A percentile compares a stretch with the other conserved stretches of the same genome.
Conservation (phyloP, 192 early-diverging fungal genomes). For the Coemansia sp. region DNA sequence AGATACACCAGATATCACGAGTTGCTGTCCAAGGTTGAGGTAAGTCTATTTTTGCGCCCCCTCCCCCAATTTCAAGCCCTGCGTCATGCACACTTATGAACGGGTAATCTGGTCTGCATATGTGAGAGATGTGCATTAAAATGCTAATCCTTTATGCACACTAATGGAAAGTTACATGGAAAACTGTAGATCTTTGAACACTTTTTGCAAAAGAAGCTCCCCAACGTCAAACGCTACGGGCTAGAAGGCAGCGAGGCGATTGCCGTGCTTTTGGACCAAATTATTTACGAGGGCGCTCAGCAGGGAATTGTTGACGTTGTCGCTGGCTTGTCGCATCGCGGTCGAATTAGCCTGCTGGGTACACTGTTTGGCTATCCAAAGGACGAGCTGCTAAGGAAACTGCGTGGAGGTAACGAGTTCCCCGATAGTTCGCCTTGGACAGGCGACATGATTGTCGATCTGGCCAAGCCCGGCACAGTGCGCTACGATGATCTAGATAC, state of each 20-base stretch:
- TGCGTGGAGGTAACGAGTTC: constrained; percentile 92
- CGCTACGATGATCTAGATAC: constrained; percentile 74
- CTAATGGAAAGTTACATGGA: neutral
- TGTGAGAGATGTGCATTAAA: neutral
- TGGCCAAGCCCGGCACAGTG: constrained; percentile 77
- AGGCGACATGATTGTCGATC: constrained; percentile 90
- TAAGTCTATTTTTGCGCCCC: neutral
- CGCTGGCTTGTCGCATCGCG: constrained; percentile 95
- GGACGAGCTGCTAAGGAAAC: constrained; percentile 86
- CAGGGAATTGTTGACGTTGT: constrained; percentile 77
- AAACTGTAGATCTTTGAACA: constrained; percentile 82
- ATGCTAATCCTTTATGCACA: neutral
- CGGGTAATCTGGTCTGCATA: neutral
- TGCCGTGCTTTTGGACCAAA: constrained; percentile 84
- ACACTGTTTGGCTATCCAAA: constrained; percentile 82
- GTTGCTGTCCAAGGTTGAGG: constrained; percentile 69
- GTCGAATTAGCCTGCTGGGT: constrained; percentile 87
- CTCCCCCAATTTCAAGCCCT: neutral
- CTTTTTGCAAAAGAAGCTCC: constrained; percentile 96
- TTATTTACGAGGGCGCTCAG: constrained; percentile 64
- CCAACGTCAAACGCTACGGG: constrained; percentile 96
- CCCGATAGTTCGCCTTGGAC: constrained; percentile 70
- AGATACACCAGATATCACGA: constrained; percentile 74
- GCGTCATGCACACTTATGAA: neutral
- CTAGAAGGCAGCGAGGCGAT: constrained; percentile 95